phyloP scores from a whole-genome alignment of 2,329 filamentous ascomycete genomes.

The Beauveria bassiana region DNA sequence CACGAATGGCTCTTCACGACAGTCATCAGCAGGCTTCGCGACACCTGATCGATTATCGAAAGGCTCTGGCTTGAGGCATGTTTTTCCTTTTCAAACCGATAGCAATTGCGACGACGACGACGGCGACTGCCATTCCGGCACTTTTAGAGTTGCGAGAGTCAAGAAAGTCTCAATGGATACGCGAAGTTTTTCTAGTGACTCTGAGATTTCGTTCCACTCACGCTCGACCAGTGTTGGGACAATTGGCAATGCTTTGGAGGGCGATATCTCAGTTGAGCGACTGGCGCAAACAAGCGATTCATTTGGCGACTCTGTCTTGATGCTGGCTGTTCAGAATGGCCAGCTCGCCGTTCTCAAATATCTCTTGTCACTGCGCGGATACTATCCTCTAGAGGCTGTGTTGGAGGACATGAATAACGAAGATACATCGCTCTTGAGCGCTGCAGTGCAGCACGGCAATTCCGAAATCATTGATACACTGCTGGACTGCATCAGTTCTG shows the following conservation, averaged over 20 bases:
- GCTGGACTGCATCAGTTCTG: constrained; percentile 59
- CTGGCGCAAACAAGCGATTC: constrained; percentile 63
- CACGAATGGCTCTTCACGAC: constrained; percentile 35
- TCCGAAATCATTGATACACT: constrained; percentile 66
- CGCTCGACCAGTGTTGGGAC: constrained; percentile 72
- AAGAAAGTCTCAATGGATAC: constrained; percentile 89
- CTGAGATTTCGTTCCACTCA: constrained; percentile 75
- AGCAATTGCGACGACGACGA: constrained; percentile 32
- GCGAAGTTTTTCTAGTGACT: constrained; percentile 79
- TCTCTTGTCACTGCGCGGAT: constrained; percentile 66
- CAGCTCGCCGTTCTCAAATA: constrained; percentile 69
- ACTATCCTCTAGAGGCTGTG: constrained; percentile 64
- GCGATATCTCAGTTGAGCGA: constrained; percentile 76
- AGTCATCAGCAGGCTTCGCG: constrained; percentile 34
- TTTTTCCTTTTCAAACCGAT: constrained; percentile 74
- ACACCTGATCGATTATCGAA: constrained; percentile 44
- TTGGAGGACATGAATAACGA: constrained; percentile 84
- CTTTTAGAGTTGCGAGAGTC: constrained; percentile 38
- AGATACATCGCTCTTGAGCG: constrained; percentile 80
- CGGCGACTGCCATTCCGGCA: constrained; percentile 21
- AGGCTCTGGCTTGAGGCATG: constrained; percentile 63
- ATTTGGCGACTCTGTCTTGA: constrained; percentile 73
- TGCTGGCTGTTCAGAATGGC: constrained; percentile 75
- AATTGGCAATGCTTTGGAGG: constrained; percentile 64
- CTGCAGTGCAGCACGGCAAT: constrained; percentile 80